Evolutionary conservation across 495 filamentous ascomycete genomes (phyloP).

Genomic region (Glutinoglossum americanum): DNA sequence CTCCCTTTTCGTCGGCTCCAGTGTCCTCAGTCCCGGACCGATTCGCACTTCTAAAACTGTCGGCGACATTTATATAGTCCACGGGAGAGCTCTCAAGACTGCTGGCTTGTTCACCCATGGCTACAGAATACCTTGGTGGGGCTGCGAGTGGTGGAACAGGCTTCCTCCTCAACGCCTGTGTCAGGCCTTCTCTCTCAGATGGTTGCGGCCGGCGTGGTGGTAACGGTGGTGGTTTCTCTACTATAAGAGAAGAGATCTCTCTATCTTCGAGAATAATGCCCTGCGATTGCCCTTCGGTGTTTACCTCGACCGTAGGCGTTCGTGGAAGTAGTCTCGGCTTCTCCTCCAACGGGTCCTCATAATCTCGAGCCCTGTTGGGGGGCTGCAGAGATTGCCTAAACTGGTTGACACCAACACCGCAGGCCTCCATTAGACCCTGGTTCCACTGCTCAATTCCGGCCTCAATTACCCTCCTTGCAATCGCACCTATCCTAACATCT

Average conservation of each 20-base stretch:
- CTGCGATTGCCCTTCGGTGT: background rate
- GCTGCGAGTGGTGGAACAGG: background rate
- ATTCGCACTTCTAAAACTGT: background rate
- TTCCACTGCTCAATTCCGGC: constrained; percentile 16
- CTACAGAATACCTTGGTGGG: background rate
- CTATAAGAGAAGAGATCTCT: background rate
- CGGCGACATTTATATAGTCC: background rate
- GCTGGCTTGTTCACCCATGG: background rate
- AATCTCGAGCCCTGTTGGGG: background rate
- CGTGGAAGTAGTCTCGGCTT: background rate
- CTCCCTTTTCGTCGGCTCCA: background rate
- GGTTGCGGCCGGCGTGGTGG: background rate
- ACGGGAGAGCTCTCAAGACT: background rate
- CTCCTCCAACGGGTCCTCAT: constrained; percentile 1
- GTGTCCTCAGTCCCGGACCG: background rate
- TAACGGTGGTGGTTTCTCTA: background rate
- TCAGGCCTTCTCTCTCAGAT: background rate
- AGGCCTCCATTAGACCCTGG: background rate
- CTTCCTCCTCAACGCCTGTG: background rate
- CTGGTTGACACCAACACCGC: background rate
- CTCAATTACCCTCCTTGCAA: constrained; percentile 21
- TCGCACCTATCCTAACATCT: constrained; percentile 24
- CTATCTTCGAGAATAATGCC: background rate
- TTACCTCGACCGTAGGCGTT: background rate
- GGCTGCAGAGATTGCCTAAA: background rate